Evolutionary conservation across 306 rosid genomes (phyloP).

Genomic region (Dalbergia cochinchinensis): DNA sequence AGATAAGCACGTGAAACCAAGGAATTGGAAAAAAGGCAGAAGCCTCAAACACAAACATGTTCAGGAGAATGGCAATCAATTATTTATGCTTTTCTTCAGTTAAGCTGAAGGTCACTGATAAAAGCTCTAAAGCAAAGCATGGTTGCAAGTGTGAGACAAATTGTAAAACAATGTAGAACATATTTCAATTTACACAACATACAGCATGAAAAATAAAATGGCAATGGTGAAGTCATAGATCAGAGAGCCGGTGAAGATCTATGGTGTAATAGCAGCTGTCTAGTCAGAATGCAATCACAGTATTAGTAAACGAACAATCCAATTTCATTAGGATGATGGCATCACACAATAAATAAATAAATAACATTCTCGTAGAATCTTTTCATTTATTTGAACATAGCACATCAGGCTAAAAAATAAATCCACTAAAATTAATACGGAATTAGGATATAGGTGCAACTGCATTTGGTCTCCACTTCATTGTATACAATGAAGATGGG

Average conservation of each 20-base stretch:
- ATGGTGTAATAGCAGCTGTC: no score
- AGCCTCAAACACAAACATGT: neutral
- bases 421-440: neutral
- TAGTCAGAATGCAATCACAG: no score
- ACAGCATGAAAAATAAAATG: no score
- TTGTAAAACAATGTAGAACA: neutral
- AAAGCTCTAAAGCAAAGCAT: constrained; percentile 11
- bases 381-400: neutral
- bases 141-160: neutral
- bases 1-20: constrained; percentile 19
- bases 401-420: neutral
- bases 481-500: no score
- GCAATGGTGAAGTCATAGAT: no score
- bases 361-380: no score
- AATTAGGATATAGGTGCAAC: neutral
- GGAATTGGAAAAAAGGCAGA: neutral
- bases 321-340: no score
- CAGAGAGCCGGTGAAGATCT: no score
- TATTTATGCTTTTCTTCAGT: neutral
- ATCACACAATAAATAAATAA: no score
- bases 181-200: no score
- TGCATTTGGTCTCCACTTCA: no score
- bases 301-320: no score
- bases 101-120: neutral
- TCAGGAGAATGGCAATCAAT: constrained; percentile 3